Percentiles rank a stretch among this genome's conserved stretches.
Conservation (phyloP, 305 asterid species). For the Coffea humblotiana region DNA sequence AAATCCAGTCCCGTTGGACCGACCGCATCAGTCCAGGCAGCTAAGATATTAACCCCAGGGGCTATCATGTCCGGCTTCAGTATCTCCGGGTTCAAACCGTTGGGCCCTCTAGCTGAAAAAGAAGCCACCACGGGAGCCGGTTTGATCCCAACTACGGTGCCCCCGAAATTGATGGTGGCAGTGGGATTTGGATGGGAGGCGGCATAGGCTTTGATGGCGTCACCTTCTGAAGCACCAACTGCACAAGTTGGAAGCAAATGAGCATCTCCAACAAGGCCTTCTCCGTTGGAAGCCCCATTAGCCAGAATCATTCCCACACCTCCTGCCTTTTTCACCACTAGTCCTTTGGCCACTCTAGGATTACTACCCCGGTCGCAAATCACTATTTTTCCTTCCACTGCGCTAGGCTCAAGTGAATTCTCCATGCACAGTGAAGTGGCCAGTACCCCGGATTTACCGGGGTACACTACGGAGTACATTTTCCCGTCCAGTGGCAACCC, state of each 20-base stretch:
- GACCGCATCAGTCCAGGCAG: slow-evolving; percentile 91
- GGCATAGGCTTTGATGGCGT: slow-evolving; percentile 58
- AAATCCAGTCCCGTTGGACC: slow-evolving; percentile 84
- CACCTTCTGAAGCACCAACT: slow-evolving; percentile 68
- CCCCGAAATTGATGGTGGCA: slow-evolving; percentile 66
- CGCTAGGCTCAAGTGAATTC: slow-evolving; percentile 65
- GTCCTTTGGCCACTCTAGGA: slow-evolving; percentile 87
- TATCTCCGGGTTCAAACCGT: slow-evolving; percentile 80
- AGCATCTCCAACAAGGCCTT: slow-evolving; percentile 91
- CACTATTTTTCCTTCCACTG: slow-evolving; percentile 71
- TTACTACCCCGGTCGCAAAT: slow-evolving; percentile 94
- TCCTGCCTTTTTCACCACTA: slow-evolving; percentile 86
- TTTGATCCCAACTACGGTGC: slow-evolving; percentile 72
- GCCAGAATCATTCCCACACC: slow-evolving; percentile 93
- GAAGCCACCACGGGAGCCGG: slow-evolving; percentile 98
- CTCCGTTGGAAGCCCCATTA: slow-evolving; percentile 78
- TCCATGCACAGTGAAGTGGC: slow-evolving; percentile 96
- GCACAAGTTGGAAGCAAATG: slow-evolving; percentile 84
- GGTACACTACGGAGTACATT: slow-evolving; percentile 76
- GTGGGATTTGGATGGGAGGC: slow-evolving; percentile 44
- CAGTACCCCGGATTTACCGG: slow-evolving; percentile 78
- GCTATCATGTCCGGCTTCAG: slow-evolving; percentile 88
- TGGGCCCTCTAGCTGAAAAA: slow-evolving; percentile 89
- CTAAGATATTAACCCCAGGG: slow-evolving; percentile 89
- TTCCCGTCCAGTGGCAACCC: slow-evolving; percentile 63